Conservation (phyloP, 345 rosid species). For the Punica granatum region DNA sequence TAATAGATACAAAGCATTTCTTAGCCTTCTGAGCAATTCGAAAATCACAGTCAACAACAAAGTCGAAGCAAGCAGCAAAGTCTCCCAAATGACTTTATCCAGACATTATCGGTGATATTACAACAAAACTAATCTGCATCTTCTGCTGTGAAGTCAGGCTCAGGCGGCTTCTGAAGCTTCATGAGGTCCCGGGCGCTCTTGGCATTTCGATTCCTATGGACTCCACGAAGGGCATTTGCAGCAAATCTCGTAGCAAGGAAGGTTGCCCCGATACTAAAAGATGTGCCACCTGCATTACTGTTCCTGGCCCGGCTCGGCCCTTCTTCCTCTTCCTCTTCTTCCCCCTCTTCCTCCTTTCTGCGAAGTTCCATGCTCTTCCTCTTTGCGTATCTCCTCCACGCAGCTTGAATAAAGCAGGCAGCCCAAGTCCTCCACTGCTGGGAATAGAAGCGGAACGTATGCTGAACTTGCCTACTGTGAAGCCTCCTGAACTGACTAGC, state of each 20-base stretch:
- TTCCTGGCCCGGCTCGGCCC: constrained; percentile 26
- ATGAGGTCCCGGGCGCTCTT: constrained; percentile 63
- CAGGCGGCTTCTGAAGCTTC: constrained; percentile 82
- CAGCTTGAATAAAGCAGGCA: constrained; percentile 91
- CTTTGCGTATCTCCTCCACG: constrained; percentile 82
- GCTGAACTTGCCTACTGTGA: constrained; percentile 94
- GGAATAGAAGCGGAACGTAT: constrained; percentile 91
- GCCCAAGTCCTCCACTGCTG: constrained; percentile 99
- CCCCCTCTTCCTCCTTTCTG: constrained; percentile 59
- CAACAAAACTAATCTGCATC: constrained; percentile 40
- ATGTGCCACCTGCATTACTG: constrained; percentile 29
- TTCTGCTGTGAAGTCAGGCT: constrained; percentile 92
- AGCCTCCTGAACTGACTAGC: constrained; percentile 92
- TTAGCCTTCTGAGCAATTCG: not conserved
- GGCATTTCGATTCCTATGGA: constrained; percentile 67
- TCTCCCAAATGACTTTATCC: not conserved
- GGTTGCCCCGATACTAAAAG: constrained; percentile 81
- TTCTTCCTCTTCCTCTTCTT: constrained; percentile 42
- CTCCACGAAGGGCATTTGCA: constrained; percentile 83
- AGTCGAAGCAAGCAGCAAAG: not conserved
- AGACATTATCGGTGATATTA: not conserved
- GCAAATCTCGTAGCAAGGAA: constrained; percentile 84
- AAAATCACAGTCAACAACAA: not conserved
- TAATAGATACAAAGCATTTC: not conserved
- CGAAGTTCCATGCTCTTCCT: constrained; percentile 73